Evolutionary conservation across 2,329 filamentous ascomycete genomes (phyloP).

Genomic region (Ceratocystis smalleyi): DNA sequence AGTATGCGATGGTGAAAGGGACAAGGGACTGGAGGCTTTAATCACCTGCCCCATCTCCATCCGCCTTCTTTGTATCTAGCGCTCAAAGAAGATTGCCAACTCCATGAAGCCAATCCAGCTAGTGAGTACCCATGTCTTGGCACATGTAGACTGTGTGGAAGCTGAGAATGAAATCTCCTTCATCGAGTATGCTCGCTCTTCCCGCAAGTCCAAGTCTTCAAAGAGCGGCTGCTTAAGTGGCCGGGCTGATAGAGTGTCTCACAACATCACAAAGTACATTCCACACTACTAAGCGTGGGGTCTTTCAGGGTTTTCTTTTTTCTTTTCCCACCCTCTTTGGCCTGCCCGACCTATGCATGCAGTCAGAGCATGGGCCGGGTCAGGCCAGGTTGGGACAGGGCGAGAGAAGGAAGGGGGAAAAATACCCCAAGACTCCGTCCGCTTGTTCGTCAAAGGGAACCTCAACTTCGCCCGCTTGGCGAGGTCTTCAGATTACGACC

Average conservation of each 20-base stretch:
- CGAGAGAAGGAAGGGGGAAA: neutral
- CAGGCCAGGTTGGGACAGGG: neutral
- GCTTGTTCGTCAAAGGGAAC: neutral
- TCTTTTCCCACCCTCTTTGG: neutral
- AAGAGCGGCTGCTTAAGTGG: neutral
- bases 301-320: neutral
- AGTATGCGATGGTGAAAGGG: too few relatives aligned
- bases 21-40: neutral
- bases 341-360: too few relatives aligned
- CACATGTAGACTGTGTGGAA: neutral
- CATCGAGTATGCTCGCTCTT: too few relatives aligned
- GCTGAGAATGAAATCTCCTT: neutral
- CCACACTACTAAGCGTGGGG: neutral
- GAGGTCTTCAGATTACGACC: neutral
- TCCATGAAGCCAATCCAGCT: neutral
- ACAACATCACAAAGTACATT: neutral
- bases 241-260: neutral
- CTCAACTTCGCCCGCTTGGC: neutral
- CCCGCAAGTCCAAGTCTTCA: neutral
- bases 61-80: neutral
- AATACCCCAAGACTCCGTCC: neutral
- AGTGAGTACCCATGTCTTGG: neutral
- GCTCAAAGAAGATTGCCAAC: neutral
- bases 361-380: too few relatives aligned
- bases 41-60: too few relatives aligned